A percentile compares a stretch with the other conserved stretches of the same genome.
phyloP scores from a whole-genome alignment of 192 early-diverging fungal species.

The Coemansia sp. region DNA sequence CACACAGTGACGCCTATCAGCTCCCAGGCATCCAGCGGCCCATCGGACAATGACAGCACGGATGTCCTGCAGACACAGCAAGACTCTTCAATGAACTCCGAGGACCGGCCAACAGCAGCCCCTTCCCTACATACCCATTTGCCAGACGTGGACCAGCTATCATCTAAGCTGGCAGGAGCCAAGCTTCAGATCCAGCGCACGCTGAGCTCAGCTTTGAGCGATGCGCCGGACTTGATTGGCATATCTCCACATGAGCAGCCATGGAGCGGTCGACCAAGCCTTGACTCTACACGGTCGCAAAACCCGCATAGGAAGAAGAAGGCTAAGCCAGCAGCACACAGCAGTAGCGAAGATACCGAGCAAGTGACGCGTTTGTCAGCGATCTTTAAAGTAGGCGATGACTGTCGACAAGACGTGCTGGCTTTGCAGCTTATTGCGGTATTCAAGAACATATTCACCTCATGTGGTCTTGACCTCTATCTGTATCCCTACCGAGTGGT shows the following conservation, averaged over 20 bases:
- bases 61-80: background rate
- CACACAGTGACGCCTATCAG: conserved; percentile 37
- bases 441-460: conserved; percentile 94
- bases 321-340: background rate
- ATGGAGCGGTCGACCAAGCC: conserved; percentile 29
- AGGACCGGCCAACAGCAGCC: background rate
- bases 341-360: background rate
- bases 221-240: conserved; percentile 49
- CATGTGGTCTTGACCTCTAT: conserved; percentile 90
- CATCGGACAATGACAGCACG: background rate
- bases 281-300: conserved; percentile 26
- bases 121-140: background rate
- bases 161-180: conserved; percentile 31
- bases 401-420: conserved; percentile 98
- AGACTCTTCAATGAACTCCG: background rate
- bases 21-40: background rate
- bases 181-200: conserved; percentile 33
- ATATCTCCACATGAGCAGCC: conserved; percentile 22
- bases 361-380: conserved; percentile 70
- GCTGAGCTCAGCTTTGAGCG: conserved; percentile 37
- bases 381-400: conserved; percentile 99
- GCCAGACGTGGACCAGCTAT: conserved; percentile 24
- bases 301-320: background rate
- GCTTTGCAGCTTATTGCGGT: conserved; percentile 96
- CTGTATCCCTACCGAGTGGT: conserved; percentile 96